Evolutionary conservation across 2,329 filamentous ascomycete genomes (phyloP).

Genomic region (Xylariaceae sp.): DNA sequence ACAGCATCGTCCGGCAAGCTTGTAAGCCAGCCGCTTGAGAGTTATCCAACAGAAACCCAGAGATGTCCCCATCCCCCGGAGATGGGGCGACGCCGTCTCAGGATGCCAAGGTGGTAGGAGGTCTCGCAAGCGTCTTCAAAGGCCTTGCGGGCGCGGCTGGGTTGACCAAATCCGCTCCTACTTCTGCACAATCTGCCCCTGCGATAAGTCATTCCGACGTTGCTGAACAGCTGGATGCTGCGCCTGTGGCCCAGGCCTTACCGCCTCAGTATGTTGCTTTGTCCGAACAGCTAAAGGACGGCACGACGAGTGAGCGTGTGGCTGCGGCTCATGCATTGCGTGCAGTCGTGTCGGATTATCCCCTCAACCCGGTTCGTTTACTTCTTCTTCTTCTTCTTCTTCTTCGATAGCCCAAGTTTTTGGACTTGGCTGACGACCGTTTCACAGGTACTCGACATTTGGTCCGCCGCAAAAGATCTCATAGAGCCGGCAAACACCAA

Average conservation of each 20-base stretch:
- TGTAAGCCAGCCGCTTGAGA: slow-evolving; percentile 38
- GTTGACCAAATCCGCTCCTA: slow-evolving; percentile 46
- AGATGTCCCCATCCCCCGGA: slow-evolving; percentile 56
- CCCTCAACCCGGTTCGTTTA: slow-evolving; percentile 44
- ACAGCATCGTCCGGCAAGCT: slow-evolving; percentile 41
- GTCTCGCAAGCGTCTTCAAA: slow-evolving; percentile 59
- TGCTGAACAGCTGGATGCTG: slow-evolving; percentile 43
- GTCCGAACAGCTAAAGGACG: slow-evolving; percentile 51
- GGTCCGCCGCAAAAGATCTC: slow-evolving; percentile 61
- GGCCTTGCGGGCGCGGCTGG: slow-evolving; percentile 52
- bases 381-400: not conserved
- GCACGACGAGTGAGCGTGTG: slow-evolving; percentile 48
- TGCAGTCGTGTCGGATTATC: slow-evolving; percentile 52
- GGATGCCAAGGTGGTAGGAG: slow-evolving; percentile 51
- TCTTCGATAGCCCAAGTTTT: not conserved
- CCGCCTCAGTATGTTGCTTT: slow-evolving; percentile 49
- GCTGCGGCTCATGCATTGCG: slow-evolving; percentile 54
- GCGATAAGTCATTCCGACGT: slow-evolving; percentile 34
- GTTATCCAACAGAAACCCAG: slow-evolving; percentile 34
- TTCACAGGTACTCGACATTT: slow-evolving; percentile 50
- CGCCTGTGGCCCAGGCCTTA: slow-evolving; percentile 39
- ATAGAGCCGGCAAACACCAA: slow-evolving; percentile 53
- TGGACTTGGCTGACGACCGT: slow-evolving; percentile 5
- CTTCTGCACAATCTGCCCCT: slow-evolving; percentile 37
- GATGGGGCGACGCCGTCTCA: slow-evolving; percentile 49